Evolutionary conservation across 805 yeast species (phyloP).

Genomic region (Pichia occidentalis): DNA sequence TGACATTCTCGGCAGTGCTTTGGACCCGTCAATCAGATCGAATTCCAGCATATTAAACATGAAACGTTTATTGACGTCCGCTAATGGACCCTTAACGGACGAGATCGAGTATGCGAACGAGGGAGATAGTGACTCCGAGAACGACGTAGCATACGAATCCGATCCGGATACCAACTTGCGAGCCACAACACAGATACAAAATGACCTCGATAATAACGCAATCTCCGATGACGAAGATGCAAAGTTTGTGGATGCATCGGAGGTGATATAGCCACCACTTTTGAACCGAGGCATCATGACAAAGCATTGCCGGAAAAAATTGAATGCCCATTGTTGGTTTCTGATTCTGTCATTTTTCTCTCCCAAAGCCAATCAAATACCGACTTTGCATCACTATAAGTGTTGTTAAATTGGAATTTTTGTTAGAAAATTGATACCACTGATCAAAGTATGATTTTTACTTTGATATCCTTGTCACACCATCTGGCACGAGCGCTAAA

Average conservation of each 20-base stretch:
- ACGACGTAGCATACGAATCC: constrained; percentile 24
- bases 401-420: constrained; percentile 45
- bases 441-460: constrained; percentile 15
- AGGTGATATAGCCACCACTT: no score
- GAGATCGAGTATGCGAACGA: constrained; percentile 18
- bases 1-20: constrained; percentile 19
- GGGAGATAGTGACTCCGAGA: constrained; percentile 29
- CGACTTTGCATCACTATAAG: constrained; percentile 35
- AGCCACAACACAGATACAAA: background rate
- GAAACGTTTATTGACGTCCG: constrained; percentile 2
- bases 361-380: constrained; percentile 39
- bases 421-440: constrained; percentile 38
- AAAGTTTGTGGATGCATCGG: constrained; percentile 27
- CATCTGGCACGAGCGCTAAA: constrained; percentile 64
- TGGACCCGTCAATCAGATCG: constrained; percentile 17
- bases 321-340: no score
- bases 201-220: constrained; percentile 21
- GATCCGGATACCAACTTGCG: constrained; percentile 22
- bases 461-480: constrained; percentile 39
- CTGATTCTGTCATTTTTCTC: no score
- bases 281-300: no score
- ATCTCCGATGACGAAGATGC: constrained; percentile 27
- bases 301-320: no score
- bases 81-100: constrained; percentile 2
- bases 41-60: constrained; percentile 14